These are phyloP conservation scores for Mucor mucedo DNA, from an alignment of 371 early-diverging fungal genomes.

Conservation along the genomic window DNA sequence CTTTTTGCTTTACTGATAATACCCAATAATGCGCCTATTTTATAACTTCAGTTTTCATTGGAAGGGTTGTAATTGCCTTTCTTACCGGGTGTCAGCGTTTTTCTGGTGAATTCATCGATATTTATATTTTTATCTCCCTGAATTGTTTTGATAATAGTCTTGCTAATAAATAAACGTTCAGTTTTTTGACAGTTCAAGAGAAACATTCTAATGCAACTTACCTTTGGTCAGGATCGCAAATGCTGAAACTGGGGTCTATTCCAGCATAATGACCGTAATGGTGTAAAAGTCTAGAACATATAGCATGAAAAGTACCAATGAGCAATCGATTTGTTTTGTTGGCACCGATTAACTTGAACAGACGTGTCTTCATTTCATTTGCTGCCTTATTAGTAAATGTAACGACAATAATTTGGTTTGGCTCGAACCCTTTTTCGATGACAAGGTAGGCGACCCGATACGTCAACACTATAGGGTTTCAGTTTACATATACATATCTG, in stretches of 20 bases:
- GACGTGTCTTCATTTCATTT: slow-evolving; percentile 57
- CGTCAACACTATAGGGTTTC: slow-evolving; percentile 38
- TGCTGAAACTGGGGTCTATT: slow-evolving; percentile 46
- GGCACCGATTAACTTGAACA: slow-evolving; percentile 36
- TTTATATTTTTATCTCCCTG: slow-evolving; percentile 2
- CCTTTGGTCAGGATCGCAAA: slow-evolving; percentile 44
- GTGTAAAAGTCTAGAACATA: slow-evolving; percentile 53
- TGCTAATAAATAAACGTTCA: slow-evolving; percentile 14
- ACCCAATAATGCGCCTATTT: slow-evolving; percentile 30
- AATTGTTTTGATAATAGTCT: slow-evolving; percentile 27
- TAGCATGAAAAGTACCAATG: slow-evolving; percentile 65
- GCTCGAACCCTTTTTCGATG: slow-evolving; percentile 37
- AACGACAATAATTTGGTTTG: slow-evolving; percentile 55
- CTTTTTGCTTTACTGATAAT: slow-evolving; percentile 40
- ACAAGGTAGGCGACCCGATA: slow-evolving; percentile 50
- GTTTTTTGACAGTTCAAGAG: not conserved
- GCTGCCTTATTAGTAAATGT: slow-evolving; percentile 76
- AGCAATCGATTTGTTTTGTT: slow-evolving; percentile 31
- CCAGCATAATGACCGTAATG: slow-evolving; percentile 30
- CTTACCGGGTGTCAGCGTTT: slow-evolving; percentile 15
- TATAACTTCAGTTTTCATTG: too few relatives aligned
- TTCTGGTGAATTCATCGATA: slow-evolving; percentile 6
- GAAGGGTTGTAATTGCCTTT: too few relatives aligned
- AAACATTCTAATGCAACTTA: not conserved
- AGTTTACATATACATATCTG: not conserved